A percentile compares a stretch with the other conserved stretches of the same genome.
phyloP scores from a whole-genome alignment of 306 rosid species.

The Begonia loranthoides region DNA sequence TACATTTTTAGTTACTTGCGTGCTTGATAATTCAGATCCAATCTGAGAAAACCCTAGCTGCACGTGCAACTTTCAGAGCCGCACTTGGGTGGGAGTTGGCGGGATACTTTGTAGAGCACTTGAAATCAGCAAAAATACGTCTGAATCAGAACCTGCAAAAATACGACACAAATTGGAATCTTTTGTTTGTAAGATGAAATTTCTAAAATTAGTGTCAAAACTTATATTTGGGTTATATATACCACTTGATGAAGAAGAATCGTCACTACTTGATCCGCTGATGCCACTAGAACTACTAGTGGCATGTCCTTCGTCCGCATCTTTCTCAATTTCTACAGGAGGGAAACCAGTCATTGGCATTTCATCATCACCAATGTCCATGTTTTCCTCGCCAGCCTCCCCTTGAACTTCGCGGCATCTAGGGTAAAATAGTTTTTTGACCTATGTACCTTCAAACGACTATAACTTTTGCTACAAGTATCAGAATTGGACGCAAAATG shows the following conservation, averaged over 20 bases:
- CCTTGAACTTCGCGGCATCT: too few species aligned
- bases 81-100: too few species aligned
- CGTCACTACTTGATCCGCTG: constrained; percentile 59
- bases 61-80: too few species aligned
- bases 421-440: too few species aligned
- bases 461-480: too few species aligned
- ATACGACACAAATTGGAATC: too few species aligned
- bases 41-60: too few species aligned
- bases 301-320: constrained; percentile 40
- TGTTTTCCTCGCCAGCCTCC: constrained; percentile 82
- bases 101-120: not conserved
- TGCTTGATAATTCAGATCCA: too few species aligned
- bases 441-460: too few species aligned
- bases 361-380: constrained; percentile 92
- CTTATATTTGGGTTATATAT: constrained; percentile 2
- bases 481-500: too few species aligned
- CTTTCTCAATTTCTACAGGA: constrained; percentile 82
- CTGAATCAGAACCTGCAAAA: constrained; percentile 63
- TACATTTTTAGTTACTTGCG: too few species aligned
- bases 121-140: constrained; percentile 12
- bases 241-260: constrained; percentile 86
- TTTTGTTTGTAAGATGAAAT: not conserved
- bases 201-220: not conserved
- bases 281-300: constrained; percentile 60
- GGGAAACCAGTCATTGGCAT: constrained; percentile 74